Conservation (phyloP, 306 rosid species). For the Sicyos baderoa region DNA sequence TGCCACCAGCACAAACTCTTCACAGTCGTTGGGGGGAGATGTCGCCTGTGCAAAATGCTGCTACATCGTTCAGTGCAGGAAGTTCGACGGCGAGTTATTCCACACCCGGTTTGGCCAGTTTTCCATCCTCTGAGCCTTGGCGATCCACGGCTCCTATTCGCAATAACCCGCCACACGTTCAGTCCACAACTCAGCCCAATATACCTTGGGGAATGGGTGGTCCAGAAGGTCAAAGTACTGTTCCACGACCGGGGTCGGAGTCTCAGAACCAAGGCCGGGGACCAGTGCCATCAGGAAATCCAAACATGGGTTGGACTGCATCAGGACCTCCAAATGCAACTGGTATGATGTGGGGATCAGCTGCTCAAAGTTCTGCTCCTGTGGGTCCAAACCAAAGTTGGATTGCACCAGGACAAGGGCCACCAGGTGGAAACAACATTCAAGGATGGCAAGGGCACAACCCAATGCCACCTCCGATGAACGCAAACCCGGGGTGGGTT, state of each 20-base stretch:
- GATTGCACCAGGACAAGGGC: slow-evolving; percentile 56
- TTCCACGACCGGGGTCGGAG: slow-evolving; percentile 32
- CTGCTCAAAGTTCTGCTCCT: slow-evolving; percentile 35
- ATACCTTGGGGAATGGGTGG: slow-evolving; percentile 52
- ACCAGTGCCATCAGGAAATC: slow-evolving; percentile 48
- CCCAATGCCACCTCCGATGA: slow-evolving; percentile 43
- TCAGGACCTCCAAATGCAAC: slow-evolving; percentile 46
- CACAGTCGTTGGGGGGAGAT: slow-evolving; percentile 57
- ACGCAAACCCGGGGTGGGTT: slow-evolving; percentile 51
- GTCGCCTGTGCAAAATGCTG: slow-evolving; percentile 42
- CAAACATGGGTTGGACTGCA: slow-evolving; percentile 54
- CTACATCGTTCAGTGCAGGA: slow-evolving; percentile 37
- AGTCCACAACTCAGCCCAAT: slow-evolving; percentile 44
- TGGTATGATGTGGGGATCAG: slow-evolving; percentile 48
- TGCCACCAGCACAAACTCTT: slow-evolving; percentile 42
- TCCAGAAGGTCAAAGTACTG: slow-evolving; percentile 38
- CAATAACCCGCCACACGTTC: slow-evolving; percentile 43
- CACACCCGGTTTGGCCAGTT: slow-evolving; percentile 31
- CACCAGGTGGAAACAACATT: slow-evolving; percentile 36
- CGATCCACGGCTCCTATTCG: slow-evolving; percentile 58
- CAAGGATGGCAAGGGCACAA: slow-evolving; percentile 64
- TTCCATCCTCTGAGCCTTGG: slow-evolving; percentile 55
- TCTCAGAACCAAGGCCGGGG: slow-evolving; percentile 44
- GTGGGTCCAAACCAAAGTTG: slow-evolving; percentile 65
- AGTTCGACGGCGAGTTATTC: slow-evolving; percentile 44